These are phyloP conservation scores for Aspergillus persii DNA, from an alignment of 2,329 filamentous ascomycete genomes.

Conservation along the genomic window DNA sequence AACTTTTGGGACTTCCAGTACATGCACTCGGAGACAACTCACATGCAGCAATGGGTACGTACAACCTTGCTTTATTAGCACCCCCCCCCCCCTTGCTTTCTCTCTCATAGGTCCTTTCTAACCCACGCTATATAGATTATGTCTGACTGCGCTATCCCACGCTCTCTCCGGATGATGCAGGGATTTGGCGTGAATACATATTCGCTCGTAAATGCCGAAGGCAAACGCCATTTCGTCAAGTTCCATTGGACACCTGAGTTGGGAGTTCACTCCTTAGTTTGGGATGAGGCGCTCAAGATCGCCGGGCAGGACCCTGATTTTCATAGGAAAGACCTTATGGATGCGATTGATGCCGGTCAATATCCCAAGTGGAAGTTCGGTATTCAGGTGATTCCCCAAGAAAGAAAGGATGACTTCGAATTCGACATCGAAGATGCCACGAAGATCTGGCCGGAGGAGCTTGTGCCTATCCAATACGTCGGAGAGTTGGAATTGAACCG, in stretches of 20 bases:
- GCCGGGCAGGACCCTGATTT: slow-evolving; percentile 75
- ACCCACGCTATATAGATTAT: slow-evolving; percentile 24
- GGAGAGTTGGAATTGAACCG: slow-evolving; percentile 76
- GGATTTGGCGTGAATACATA: slow-evolving; percentile 39
- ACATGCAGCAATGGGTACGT: slow-evolving; percentile 35
- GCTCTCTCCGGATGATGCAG: slow-evolving; percentile 38
- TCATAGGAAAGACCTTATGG: slow-evolving; percentile 72
- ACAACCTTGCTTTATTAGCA: no score
- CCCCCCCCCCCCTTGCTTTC: no score
- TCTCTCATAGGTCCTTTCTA: neutral
- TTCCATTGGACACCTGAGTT: slow-evolving; percentile 35
- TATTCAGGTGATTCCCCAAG: slow-evolving; percentile 73
- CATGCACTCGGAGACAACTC: slow-evolving; percentile 32
- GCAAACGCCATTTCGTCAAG: slow-evolving; percentile 36
- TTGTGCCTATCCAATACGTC: slow-evolving; percentile 72
- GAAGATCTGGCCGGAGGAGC: slow-evolving; percentile 80
- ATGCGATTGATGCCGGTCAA: slow-evolving; percentile 69
- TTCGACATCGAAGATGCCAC: slow-evolving; percentile 84
- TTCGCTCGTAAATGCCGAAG: slow-evolving; percentile 31
- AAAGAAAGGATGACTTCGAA: slow-evolving; percentile 71
- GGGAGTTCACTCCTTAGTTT: slow-evolving; percentile 35
- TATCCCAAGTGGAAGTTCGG: slow-evolving; percentile 80
- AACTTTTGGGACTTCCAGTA: slow-evolving; percentile 53
- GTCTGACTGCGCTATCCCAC: slow-evolving; percentile 37
- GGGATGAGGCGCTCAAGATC: slow-evolving; percentile 73